Conservation (phyloP, 768 basidiomycete genomes). For the Trametes elegans region DNA sequence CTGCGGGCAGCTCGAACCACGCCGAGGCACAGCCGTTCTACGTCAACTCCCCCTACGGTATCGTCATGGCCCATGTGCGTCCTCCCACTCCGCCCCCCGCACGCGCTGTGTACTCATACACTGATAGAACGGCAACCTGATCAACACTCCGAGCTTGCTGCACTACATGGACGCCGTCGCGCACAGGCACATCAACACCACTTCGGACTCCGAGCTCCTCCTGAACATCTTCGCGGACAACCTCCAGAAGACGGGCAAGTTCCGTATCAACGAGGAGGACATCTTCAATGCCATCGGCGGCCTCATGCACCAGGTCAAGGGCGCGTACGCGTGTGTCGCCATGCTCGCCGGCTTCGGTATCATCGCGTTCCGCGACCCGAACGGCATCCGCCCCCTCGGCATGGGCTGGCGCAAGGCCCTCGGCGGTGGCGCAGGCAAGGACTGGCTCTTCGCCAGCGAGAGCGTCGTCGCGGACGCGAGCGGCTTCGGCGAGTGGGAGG, state of each 20-base stretch:
- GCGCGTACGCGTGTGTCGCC: constrained; percentile 96
- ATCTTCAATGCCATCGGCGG: constrained; percentile 93
- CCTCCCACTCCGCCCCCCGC: background rate
- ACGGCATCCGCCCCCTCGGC: constrained; percentile 93
- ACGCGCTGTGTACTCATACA: background rate
- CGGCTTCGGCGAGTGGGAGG: constrained; percentile 91
- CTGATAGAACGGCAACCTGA: constrained; percentile 92
- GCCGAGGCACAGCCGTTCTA: constrained; percentile 99
- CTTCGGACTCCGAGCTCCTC: constrained; percentile 95
- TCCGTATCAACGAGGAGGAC: constrained; percentile 99
- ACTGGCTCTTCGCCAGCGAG: constrained; percentile 93
- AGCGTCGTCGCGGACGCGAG: constrained; percentile 94
- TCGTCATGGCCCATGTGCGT: constrained; percentile 94
- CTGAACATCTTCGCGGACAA: constrained; percentile 98
- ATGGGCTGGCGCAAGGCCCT: constrained; percentile 65
- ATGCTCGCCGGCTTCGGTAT: constrained; percentile 99
- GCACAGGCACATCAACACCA: constrained; percentile 98
- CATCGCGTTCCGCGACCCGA: constrained; percentile 97
- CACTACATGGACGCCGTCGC: constrained; percentile 94
- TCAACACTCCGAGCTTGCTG: constrained; percentile 85
- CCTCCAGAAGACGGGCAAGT: constrained; percentile 96
- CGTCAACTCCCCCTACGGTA: constrained; percentile 99
- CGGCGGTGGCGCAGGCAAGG: constrained; percentile 49
- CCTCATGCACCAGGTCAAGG: constrained; percentile 84
- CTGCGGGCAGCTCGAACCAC: constrained; percentile 94